Evolutionary conservation across 1,284 basidiomycete species (phyloP).

Genomic region (Cryptococcus sp.): DNA sequence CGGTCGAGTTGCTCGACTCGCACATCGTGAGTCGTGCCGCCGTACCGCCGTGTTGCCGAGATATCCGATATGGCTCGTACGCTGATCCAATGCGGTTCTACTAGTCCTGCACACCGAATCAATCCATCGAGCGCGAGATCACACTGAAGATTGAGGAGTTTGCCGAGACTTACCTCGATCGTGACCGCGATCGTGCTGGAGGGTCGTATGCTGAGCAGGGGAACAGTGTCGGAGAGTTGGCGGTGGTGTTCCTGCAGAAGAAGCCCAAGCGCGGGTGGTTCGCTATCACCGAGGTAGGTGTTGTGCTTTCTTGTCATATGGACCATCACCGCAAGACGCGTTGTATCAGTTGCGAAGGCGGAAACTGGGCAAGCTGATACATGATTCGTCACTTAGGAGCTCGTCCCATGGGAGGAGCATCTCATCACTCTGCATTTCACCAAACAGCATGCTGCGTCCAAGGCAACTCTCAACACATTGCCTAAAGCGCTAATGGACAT

Average conservation of each 20-base stretch:
- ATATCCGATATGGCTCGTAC: neutral
- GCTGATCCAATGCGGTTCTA: neutral
- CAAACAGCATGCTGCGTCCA: constrained; percentile 6
- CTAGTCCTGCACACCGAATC: constrained; percentile 20
- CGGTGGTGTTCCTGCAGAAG: constrained; percentile 47
- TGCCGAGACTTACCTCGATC: constrained; percentile 26
- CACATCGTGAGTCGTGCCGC: constrained; percentile 35
- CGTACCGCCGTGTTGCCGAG: neutral
- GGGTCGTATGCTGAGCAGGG: constrained; percentile 3
- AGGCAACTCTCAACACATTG: constrained; percentile 21
- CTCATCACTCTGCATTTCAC: constrained; percentile 36
- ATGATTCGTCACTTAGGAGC: constrained; percentile 26
- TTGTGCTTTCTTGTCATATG: no score
- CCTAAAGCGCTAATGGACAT: constrained; percentile 37
- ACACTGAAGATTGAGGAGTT: constrained; percentile 39
- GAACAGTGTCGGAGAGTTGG: constrained; percentile 36
- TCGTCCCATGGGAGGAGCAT: constrained; percentile 52
- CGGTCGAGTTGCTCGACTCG: constrained; percentile 40
- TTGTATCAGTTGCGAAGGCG: no score
- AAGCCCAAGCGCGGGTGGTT: constrained; percentile 50
- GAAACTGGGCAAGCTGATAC: neutral
- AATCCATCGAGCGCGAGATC: constrained; percentile 35
- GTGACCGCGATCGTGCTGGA: no score
- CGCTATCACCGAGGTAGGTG: constrained; percentile 45
- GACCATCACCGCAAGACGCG: neutral